Evolutionary conservation across 495 filamentous ascomycete species (phyloP), one percentile per base, ranked within the genome.

Genomic region (Tuber melanosporum): DNA sequence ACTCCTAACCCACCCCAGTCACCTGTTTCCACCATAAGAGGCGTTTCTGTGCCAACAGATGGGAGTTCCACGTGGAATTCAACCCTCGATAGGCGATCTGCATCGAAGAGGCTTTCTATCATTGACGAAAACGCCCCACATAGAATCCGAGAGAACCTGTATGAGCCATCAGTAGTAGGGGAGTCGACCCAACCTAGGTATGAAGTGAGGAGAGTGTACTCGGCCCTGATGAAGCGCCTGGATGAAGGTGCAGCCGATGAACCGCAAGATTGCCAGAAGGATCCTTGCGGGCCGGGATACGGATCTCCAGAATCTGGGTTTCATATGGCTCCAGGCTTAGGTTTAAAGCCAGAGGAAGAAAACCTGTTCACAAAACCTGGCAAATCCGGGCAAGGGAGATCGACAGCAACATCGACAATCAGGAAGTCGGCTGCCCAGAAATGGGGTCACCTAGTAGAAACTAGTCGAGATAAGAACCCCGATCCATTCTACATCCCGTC

Each of bases 321-420:
- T 41, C 82, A 74, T 44, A 82, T 82, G 74, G 80, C 81, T 26
- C 80, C 80, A 62, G 81, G 81, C 19, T 73, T 82, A 8, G 81
- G 80, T n/a, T 57, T 82, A 46, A 73, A 74, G n/a, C 81, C 80
- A 41, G 80, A 82, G 46, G 81, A 82, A 47, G 81, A 82, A 73
- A 70, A 49, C n/a, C 74, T 82, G 69, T 82, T 82, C 71, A 81
- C 79, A 45, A 75, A 78, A n/a, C 77, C 78, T 22, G 73, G 52
- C 17, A 77, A 72, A 66, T 71, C 77, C 5, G 76, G 69, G 32
- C 73, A 74, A 36, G 70, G 72, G 44, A 80, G 74, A 41, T 76
- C 78, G 44, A 62, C 74, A 19, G 74, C 81, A 20, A 82, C 73
- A 22, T 39, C 79, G 7, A 52, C 57, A 72, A 75, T 75, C 22